Evolutionary conservation across 2,329 filamentous ascomycete genomes (phyloP), one percentile per base, ranked within the genome.

Genomic region (Diaporthe humulicola): DNA sequence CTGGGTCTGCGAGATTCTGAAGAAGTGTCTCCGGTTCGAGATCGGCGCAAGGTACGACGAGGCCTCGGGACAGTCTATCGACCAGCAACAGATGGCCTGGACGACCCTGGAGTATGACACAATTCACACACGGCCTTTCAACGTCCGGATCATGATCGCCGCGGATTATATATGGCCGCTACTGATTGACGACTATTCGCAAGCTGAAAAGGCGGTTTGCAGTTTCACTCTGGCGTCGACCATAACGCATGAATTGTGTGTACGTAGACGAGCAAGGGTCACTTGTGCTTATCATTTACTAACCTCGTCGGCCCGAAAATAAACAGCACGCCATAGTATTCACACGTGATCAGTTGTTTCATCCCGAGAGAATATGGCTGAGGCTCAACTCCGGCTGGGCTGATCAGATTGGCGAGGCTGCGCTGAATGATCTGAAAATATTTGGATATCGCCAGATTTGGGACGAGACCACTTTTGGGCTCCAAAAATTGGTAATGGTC

Each of bases 191-290:
- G 70, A 75, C 10, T 76, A 76, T 22, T 73, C 75, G 4, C 6
- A 30, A 4, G 75, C 73, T 2, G 75, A 76, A 66, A 76, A 76
- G 38, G 75, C 75, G 30, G 66, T 58, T 33, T 61, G 40, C 22
- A 69, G 57, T 25, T 75, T 71, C 7, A 36, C 38, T 17, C 22
- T 76, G n/a, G 70, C 75, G 6, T 67, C 52, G 25, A 69, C 52
- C 17, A 73, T 76, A 17, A 38, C 73, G n/a, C 75, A 76, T 52
- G 75, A 76, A 54, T 28, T 76, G 6, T 33, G 30, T 30, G 73
- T 75, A 50, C 61, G 73, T 75, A 9, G 3, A 50, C 36, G 33
- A 12, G 8, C 3, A 10, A 17, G 36, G 12, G 56, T 14, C 6
- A 9, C 4, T n/a, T n/a, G 22, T 17, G 6, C 8, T 36, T 48